A percentile compares a stretch with the other conserved stretches of the same genome.
Conservation (phyloP, 345 rosid genomes). For the Arabis hirsuta region DNA sequence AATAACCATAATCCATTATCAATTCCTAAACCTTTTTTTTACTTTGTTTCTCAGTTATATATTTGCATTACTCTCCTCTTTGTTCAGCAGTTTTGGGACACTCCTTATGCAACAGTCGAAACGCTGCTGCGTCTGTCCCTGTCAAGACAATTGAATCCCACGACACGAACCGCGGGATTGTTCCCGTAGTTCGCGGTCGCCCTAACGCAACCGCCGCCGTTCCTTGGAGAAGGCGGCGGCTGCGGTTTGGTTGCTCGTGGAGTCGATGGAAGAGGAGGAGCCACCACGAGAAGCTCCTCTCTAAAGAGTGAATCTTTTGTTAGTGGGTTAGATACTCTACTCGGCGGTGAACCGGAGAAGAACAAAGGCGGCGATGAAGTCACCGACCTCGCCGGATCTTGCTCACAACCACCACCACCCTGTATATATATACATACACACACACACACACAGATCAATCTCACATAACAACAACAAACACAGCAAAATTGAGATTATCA, state of each 20-base stretch:
- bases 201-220: slow-evolving; percentile 60
- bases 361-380: slow-evolving; percentile 59
- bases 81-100: neutral
- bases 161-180: slow-evolving; percentile 83
- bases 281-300: slow-evolving; percentile 54
- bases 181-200: slow-evolving; percentile 58
- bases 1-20: slow-evolving; percentile 17
- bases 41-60: slow-evolving; percentile 20
- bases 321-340: slow-evolving; percentile 99
- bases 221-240: slow-evolving; percentile 64
- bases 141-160: slow-evolving; percentile 91
- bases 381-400: slow-evolving; percentile 43
- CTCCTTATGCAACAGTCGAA: slow-evolving; percentile 69
- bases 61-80: slow-evolving; percentile 16
- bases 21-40: slow-evolving; percentile 30
- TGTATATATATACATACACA: slow-evolving; percentile 19
- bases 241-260: slow-evolving; percentile 37
- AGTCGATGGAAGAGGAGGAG: slow-evolving; percentile 20
- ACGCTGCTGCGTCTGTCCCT: slow-evolving; percentile 70
- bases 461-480: neutral
- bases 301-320: slow-evolving; percentile 81
- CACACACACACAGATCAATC: neutral
- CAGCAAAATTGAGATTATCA: neutral
- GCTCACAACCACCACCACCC: slow-evolving; percentile 56
- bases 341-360: slow-evolving; percentile 95